These are phyloP conservation scores for Populus pruinosa DNA, from an alignment of 345 rosid genomes.

Conservation along the genomic window DNA sequence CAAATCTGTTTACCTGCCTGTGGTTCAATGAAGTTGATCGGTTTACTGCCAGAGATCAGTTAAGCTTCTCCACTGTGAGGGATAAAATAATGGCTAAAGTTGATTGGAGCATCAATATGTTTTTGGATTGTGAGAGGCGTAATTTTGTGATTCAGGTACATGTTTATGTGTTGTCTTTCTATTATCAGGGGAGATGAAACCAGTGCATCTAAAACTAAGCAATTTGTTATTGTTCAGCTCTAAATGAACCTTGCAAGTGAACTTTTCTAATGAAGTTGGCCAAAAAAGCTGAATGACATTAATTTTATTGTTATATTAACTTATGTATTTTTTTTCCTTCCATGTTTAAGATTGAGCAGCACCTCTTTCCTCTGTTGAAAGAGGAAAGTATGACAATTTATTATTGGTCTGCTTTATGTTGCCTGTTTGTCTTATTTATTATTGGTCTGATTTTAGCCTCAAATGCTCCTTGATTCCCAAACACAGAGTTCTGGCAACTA, in stretches of 20 bases:
- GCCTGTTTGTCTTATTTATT: background rate
- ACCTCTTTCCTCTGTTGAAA: background rate
- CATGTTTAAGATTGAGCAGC: background rate
- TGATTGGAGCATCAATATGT: constrained; percentile 71
- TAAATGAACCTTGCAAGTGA: background rate
- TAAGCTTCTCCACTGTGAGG: constrained; percentile 82
- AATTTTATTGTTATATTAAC: background rate
- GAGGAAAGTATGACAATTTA: background rate
- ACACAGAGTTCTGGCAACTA: background rate
- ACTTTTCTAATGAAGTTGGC: background rate
- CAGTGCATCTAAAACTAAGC: background rate
- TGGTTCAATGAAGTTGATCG: constrained; percentile 96
- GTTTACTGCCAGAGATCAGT: constrained; percentile 85
- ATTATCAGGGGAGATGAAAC: background rate
- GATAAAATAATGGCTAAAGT: constrained; percentile 71
- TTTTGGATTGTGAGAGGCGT: constrained; percentile 89
- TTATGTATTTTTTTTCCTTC: no score
- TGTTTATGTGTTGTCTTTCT: background rate
- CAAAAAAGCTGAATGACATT: background rate
- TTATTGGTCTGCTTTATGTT: background rate
- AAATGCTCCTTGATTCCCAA: background rate
- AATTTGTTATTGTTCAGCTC: background rate
- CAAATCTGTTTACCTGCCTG: constrained; percentile 76
- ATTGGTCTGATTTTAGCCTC: no score
- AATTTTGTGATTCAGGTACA: constrained; percentile 86